Base-by-base conservation (phyloP, 1,284 basidiomycete species). In the Naganishia albida region DNA sequence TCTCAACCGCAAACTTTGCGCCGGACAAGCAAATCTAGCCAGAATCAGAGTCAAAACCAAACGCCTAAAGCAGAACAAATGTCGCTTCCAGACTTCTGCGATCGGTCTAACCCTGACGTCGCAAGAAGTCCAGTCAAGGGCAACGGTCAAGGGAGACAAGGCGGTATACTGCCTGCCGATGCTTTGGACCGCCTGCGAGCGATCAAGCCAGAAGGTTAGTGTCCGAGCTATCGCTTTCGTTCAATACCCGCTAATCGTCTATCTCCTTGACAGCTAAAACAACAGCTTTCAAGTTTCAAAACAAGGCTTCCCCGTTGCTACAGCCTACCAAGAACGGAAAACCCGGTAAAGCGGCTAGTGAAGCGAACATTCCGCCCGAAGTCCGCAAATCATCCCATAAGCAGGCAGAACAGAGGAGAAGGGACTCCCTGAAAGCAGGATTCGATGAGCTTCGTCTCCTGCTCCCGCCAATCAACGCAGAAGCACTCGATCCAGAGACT, bases 331-430 rank as follows among this genome's bases (percentile, higher is more conserved):
- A 73, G 3, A 67, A 71, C 23, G 54, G 59, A 50, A 63, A 63
- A 16, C 40, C 38, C n/a, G 38, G 20, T 38, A 69, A 69, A 38
- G 68, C 70, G 3, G 72, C 73, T 2, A 71, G 68, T 2, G 72
- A 74, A 15, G 69, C 73, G 4, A 70, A 72, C 1, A 66, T 70
- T 2, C 64, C 69, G 60, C 75, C 75, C n/a, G 78, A 80, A 62
- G 75, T 68, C 8, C 74, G 77, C 10, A 92, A 93, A 74, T 90
- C 90, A 0, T 94, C 93, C 0, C 95, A 99, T 80, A 98, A 98
- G 79, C 91, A 89, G 0, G 95, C 95, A 0, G 95, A 99, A 78
- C 95, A 99, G 77, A 95, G 96, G 76, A 87, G 95, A 23, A 87
- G 95, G 3, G 95, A 99, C 78, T 92, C 89, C 43, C 85, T 99